phyloP scores from a whole-genome alignment of 805 yeast species.

The Spencermartinsiella europaea region DNA sequence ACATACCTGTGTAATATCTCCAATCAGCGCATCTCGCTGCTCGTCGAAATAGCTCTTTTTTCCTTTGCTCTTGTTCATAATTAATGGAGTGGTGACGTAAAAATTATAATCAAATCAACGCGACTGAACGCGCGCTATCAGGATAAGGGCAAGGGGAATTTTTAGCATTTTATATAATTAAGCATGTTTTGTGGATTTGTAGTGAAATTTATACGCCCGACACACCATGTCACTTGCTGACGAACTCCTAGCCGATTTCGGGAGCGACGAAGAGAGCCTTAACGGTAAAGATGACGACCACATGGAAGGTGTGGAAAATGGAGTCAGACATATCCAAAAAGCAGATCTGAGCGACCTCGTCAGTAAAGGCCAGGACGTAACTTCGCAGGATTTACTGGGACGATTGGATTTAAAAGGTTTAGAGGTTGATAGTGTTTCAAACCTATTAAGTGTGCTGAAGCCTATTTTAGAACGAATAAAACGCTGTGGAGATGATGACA shows the following conservation, averaged over 20 bases:
- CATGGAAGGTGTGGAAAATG: conserved; percentile 1
- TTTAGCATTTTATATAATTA: background rate
- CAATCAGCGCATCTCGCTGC: conserved; percentile 53
- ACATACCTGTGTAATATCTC: conserved; percentile 44
- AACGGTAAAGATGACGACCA: conserved; percentile 12
- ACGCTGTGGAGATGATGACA: background rate
- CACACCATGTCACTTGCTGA: conserved; percentile 38
- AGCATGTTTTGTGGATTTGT: background rate
- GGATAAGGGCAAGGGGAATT: too few species aligned
- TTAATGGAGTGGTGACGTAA: background rate
- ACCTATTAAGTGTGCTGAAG: conserved; percentile 17
- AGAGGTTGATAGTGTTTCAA: conserved; percentile 16
- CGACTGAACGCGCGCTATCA: too few species aligned
- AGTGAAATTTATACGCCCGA: background rate
- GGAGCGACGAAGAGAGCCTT: conserved; percentile 23
- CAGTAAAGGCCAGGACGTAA: conserved; percentile 11
- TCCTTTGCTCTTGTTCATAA: conserved; percentile 8
- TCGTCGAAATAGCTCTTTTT: conserved; percentile 45
- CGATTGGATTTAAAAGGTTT: conserved; percentile 10
- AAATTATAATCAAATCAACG: too few species aligned
- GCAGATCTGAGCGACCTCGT: conserved; percentile 4
- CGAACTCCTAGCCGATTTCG: conserved; percentile 37
- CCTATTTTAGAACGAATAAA: conserved; percentile 20
- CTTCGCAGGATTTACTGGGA: conserved; percentile 15
- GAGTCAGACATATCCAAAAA: background rate